A percentile compares a stretch with the other conserved stretches of the same genome.
phyloP scores from a whole-genome alignment of 2,329 filamentous ascomycete species.

The Stachybotrys chlorohalonatus region DNA sequence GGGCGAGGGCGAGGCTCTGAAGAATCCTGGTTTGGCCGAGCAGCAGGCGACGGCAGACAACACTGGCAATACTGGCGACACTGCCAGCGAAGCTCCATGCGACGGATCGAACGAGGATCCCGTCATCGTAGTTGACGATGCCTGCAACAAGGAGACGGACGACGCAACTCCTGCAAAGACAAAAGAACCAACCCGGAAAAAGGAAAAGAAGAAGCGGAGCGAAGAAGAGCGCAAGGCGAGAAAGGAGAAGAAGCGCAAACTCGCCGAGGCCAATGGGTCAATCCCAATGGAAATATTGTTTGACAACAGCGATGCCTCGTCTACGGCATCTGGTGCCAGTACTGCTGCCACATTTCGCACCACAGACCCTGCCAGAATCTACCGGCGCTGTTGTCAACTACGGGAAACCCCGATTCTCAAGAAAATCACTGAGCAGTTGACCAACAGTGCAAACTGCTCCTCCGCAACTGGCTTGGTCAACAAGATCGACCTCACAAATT shows the following conservation, averaged over 20 bases:
- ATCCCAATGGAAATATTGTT: conserved; percentile 76
- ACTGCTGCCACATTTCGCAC: conserved; percentile 50
- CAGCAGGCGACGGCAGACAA: conserved; percentile 32
- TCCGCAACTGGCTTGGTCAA: conserved; percentile 66
- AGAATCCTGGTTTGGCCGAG: conserved; percentile 52
- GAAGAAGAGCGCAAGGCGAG: conserved; percentile 88
- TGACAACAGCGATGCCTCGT: conserved; percentile 56
- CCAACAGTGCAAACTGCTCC: conserved; percentile 56
- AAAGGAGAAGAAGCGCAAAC: conserved; percentile 77
- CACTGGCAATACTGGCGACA: conserved; percentile 30
- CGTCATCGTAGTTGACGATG: conserved; percentile 13
- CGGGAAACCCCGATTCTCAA: conserved; percentile 88
- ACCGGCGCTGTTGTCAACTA: conserved; percentile 87
- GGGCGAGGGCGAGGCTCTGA: conserved; percentile 66
- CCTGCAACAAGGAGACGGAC: conserved; percentile 10
- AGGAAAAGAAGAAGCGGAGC: conserved; percentile 92
- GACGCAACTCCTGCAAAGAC: conserved; percentile 17
- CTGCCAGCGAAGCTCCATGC: conserved; percentile 28
- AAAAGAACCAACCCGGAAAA: conserved; percentile 56
- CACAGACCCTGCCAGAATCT: conserved; percentile 85
- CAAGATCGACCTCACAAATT: conserved; percentile 76
- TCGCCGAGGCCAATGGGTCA: conserved; percentile 79
- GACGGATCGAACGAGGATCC: conserved; percentile 28
- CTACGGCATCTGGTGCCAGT: conserved; percentile 9
- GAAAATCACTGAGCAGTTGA: conserved; percentile 82